Evolutionary conservation across 2,329 filamentous ascomycete species (phyloP).

Genomic region (Fusarium bulbicola): DNA sequence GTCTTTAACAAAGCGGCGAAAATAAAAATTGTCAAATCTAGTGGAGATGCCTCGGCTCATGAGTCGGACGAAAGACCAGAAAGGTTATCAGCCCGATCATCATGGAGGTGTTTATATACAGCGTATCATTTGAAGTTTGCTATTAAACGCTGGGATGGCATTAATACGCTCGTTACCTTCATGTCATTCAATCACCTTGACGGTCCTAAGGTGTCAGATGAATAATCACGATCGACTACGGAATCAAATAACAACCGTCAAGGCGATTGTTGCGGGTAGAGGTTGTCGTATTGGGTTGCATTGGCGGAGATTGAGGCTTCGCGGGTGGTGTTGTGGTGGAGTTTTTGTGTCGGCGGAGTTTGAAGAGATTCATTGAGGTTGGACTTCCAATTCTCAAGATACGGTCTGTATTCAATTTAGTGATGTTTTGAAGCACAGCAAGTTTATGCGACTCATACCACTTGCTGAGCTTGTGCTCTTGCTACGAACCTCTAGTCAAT

Average conservation of each 20-base stretch:
- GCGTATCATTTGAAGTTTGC: background rate
- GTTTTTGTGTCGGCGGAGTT: background rate
- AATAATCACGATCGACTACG: too few species aligned
- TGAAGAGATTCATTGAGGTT: background rate
- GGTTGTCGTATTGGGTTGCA: background rate
- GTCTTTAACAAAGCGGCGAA: constrained; percentile 4
- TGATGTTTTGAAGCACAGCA: background rate
- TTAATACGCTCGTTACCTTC: background rate
- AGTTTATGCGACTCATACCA: background rate
- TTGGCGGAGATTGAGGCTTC: background rate
- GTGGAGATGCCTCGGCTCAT: constrained; percentile 19
- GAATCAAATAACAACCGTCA: too few species aligned
- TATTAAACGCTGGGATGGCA: background rate
- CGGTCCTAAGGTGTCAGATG: too few species aligned
- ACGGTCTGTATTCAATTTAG: background rate
- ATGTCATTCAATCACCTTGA: background rate
- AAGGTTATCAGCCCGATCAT: background rate
- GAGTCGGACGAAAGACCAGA: background rate
- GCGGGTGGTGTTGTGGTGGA: background rate
- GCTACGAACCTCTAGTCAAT: background rate
- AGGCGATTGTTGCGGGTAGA: background rate
- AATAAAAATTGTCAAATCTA: constrained; percentile 8
- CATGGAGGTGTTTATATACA: background rate
- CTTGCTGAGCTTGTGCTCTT: background rate
- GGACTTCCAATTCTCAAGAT: background rate